Conservation (phyloP, 2,329 filamentous ascomycete genomes). For the Ophioceras dolichostomum region DNA sequence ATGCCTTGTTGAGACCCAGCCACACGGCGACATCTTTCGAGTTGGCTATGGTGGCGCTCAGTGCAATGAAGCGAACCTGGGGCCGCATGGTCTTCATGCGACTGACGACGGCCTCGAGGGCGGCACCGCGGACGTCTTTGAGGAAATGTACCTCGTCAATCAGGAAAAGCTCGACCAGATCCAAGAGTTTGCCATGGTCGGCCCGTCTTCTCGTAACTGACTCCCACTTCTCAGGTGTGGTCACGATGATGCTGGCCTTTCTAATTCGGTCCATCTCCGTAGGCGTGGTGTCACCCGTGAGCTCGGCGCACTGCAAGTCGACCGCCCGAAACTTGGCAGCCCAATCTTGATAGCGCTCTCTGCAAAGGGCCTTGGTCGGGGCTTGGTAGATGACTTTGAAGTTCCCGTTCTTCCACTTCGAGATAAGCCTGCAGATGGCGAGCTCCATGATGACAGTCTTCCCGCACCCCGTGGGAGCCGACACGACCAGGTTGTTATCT, state of each 20-base stretch:
- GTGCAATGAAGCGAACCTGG: slow-evolving; percentile 64
- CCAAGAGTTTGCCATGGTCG: slow-evolving; percentile 63
- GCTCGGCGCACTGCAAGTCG: slow-evolving; percentile 57
- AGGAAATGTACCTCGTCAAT: slow-evolving; percentile 85
- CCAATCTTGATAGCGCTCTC: slow-evolving; percentile 69
- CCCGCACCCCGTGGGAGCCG: slow-evolving; percentile 74
- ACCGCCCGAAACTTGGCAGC: slow-evolving; percentile 57
- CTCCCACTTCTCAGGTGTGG: slow-evolving; percentile 87
- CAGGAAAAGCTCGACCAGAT: slow-evolving; percentile 65
- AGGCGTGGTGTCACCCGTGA: slow-evolving; percentile 70
- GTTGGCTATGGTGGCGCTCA: slow-evolving; percentile 78
- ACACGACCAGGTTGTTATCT: slow-evolving; percentile 66
- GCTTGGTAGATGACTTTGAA: slow-evolving; percentile 82
- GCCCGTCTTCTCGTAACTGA: slow-evolving; percentile 81
- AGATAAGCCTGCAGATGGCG: slow-evolving; percentile 62
- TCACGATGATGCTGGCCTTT: slow-evolving; percentile 69
- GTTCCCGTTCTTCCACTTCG: slow-evolving; percentile 37
- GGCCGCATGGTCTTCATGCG: slow-evolving; percentile 74
- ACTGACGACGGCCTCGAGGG: slow-evolving; percentile 71
- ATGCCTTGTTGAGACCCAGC: slow-evolving; percentile 55
- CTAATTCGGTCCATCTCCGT: slow-evolving; percentile 56
- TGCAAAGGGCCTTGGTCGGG: slow-evolving; percentile 72
- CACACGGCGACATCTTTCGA: slow-evolving; percentile 68
- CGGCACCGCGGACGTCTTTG: slow-evolving; percentile 67
- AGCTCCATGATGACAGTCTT: slow-evolving; percentile 76